These are phyloP conservation scores for Rutstroemia sp. DNA, from an alignment of 2,329 filamentous ascomycete genomes.

Conservation along the genomic window DNA sequence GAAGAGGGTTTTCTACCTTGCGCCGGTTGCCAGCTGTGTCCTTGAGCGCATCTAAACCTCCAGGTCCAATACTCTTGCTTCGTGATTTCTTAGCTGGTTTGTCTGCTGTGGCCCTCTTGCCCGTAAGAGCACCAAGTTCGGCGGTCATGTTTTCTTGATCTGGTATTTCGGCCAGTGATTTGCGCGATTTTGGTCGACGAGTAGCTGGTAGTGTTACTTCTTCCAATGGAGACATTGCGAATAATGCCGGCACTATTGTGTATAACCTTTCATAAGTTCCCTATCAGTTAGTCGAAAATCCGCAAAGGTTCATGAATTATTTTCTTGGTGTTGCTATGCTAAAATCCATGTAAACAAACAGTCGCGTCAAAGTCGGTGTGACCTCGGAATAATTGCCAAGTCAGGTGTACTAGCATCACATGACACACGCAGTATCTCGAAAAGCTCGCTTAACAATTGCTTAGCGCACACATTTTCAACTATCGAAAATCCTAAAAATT, in stretches of 20 bases:
- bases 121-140: slow-evolving; percentile 45
- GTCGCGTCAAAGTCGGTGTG: slow-evolving; percentile 1
- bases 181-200: slow-evolving; percentile 49
- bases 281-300: slow-evolving; percentile 2
- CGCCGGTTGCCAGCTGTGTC: slow-evolving; percentile 68
- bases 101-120: slow-evolving; percentile 19
- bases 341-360: slow-evolving; percentile 17
- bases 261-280: not conserved
- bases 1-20: slow-evolving; percentile 50
- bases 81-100: slow-evolving; percentile 57
- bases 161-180: slow-evolving; percentile 62
- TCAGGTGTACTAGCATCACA: not conserved
- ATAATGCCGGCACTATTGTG: not conserved
- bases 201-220: slow-evolving; percentile 48
- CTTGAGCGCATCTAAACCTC: slow-evolving; percentile 76
- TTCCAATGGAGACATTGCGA: slow-evolving; percentile 33
- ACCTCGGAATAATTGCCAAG: not conserved
- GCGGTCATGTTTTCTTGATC: slow-evolving; percentile 76
- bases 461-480: slow-evolving; percentile 13
- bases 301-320: slow-evolving; percentile 9
- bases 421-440: not conserved
- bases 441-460: slow-evolving; percentile 11
- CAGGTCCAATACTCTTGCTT: slow-evolving; percentile 94
- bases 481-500: slow-evolving; percentile 13
- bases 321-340: slow-evolving; percentile 14